phyloP scores from a whole-genome alignment of 768 basidiomycete genomes.

The Crucibulum laeve region DNA sequence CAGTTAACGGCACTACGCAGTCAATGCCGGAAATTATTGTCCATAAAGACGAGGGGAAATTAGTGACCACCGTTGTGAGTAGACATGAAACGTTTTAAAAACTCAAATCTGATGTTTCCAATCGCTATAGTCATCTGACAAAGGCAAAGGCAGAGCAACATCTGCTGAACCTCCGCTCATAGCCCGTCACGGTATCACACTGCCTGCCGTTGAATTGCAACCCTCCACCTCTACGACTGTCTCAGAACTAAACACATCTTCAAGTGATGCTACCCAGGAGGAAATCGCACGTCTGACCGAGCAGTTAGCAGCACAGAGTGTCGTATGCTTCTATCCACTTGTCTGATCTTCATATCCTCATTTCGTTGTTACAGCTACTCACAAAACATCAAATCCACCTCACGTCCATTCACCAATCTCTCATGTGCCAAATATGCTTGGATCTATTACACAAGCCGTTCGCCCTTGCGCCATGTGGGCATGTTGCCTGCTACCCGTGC shows the following conservation, averaged over 20 bases:
- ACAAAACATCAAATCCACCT: slow-evolving; percentile 49
- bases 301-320: slow-evolving; percentile 35
- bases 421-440: slow-evolving; percentile 78
- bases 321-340: slow-evolving; percentile 22
- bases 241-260: not conserved
- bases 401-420: slow-evolving; percentile 51
- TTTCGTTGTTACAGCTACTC: slow-evolving; percentile 33
- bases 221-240: slow-evolving; percentile 1
- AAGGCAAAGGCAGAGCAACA: slow-evolving; percentile 34
- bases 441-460: slow-evolving; percentile 72
- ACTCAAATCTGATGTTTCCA: no score
- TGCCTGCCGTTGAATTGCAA: slow-evolving; percentile 14
- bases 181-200: not conserved
- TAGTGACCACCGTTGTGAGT: no score
- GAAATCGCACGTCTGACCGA: slow-evolving; percentile 37
- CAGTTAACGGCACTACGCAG: no score
- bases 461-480: slow-evolving; percentile 73
- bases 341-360: slow-evolving; percentile 1
- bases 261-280: slow-evolving; percentile 8
- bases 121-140: slow-evolving; percentile 22
- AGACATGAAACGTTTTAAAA: no score
- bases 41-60: no score
- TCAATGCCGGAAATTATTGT: no score
- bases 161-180: not conserved
- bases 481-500: slow-evolving; percentile 66